Evolutionary conservation across 1,284 basidiomycete genomes (phyloP).

Genomic region (Thelephora terrestris): DNA sequence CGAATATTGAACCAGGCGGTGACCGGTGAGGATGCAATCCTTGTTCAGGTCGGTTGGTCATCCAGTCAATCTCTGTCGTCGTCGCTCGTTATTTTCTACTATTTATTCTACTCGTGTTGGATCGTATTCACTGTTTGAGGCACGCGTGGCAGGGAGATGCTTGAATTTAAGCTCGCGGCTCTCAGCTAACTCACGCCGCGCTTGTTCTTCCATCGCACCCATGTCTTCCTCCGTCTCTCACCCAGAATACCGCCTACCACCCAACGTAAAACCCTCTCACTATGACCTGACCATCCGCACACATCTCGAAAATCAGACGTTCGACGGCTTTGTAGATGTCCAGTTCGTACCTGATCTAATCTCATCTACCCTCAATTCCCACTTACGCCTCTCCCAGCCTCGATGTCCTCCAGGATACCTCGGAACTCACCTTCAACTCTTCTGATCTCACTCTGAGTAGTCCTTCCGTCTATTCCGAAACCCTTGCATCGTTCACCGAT

Average conservation of each 20-base stretch:
- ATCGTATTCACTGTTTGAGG: too few relatives aligned
- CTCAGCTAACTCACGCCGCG: background rate
- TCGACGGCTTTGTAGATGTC: slow-evolving; percentile 73
- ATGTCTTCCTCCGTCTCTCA: background rate
- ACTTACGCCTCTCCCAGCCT: slow-evolving; percentile 35
- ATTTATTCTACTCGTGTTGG: too few relatives aligned
- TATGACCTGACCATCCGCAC: slow-evolving; percentile 83
- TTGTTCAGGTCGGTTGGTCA: too few relatives aligned
- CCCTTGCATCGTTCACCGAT: slow-evolving; percentile 41
- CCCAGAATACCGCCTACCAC: slow-evolving; percentile 65
- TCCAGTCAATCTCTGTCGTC: too few relatives aligned
- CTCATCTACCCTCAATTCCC: background rate
- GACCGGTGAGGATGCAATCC: too few relatives aligned
- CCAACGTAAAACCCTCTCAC: slow-evolving; percentile 65
- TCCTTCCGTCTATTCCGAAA: slow-evolving; percentile 53
- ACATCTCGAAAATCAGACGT: slow-evolving; percentile 66
- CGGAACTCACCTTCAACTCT: slow-evolving; percentile 62
- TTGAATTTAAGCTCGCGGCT: too few relatives aligned
- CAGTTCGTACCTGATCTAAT: slow-evolving; percentile 31
- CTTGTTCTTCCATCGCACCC: background rate
- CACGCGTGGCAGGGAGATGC: too few relatives aligned
- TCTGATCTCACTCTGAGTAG: slow-evolving; percentile 61
- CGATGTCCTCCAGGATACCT: slow-evolving; percentile 59
- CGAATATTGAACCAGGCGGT: too few relatives aligned
- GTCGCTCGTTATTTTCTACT: too few relatives aligned